These are phyloP conservation scores for Pythium rhizo-oryzae DNA, from an alignment of 352 stramenopile species.

Conservation along the genomic window DNA sequence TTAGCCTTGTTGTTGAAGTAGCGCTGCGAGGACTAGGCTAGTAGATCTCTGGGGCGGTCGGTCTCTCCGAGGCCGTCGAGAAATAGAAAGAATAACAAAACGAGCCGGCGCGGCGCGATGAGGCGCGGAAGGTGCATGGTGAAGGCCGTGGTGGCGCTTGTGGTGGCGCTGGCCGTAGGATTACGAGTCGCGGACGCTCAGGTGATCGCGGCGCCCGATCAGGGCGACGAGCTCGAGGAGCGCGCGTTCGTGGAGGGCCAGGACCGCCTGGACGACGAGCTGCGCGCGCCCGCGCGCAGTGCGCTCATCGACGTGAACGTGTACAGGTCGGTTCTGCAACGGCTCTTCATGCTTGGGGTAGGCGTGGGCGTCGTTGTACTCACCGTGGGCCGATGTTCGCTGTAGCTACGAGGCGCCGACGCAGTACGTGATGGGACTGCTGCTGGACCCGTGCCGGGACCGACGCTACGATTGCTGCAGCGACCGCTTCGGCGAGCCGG, in stretches of 20 bases:
- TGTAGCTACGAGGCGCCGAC: conserved; percentile 58
- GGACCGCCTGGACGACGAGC: conserved; percentile 38
- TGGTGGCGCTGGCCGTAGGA: neutral
- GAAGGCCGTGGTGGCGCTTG: neutral
- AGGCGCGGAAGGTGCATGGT: neutral
- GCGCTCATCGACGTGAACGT: conserved; percentile 64
- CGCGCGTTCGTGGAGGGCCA: conserved; percentile 54
- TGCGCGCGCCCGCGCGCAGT: conserved; percentile 38
- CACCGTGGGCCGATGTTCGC: too few relatives aligned
- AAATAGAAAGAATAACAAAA: neutral
- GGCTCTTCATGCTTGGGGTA: too few relatives aligned
- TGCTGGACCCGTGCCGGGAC: conserved; percentile 76
- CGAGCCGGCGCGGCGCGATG: too few relatives aligned
- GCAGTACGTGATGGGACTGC: conserved; percentile 77
- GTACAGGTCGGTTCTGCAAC: conserved; percentile 63
- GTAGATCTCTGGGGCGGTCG: too few relatives aligned
- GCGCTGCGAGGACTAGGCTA: conserved; percentile 3
- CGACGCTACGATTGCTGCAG: conserved; percentile 66
- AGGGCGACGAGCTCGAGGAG: conserved; percentile 68
- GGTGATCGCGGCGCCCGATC: conserved; percentile 67
- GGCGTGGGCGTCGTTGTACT: too few relatives aligned
- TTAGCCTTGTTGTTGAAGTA: conserved; percentile 8
- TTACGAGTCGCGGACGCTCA: conserved; percentile 25
- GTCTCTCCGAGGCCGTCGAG: neutral
- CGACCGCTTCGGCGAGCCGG: conserved; percentile 80